Base-by-base conservation (phyloP, 805 yeast genomes). In the Candida insectalens region DNA sequence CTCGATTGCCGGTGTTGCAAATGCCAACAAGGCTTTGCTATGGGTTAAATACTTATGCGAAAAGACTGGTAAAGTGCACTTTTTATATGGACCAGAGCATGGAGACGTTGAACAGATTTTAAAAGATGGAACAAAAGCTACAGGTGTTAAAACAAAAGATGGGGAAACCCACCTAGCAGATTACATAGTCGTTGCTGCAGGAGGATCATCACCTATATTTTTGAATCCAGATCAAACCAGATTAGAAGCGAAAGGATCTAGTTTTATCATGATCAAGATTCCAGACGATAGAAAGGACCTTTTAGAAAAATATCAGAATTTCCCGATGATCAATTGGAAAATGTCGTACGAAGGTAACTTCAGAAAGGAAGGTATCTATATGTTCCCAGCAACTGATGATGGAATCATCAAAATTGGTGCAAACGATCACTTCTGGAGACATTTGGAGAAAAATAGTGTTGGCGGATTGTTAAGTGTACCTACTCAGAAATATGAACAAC, bases 231-330 rank as follows among this genome's bases (percentile, higher is more conserved):
- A 57, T 3, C 47, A 44, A 20, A 54, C 56, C 2, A 36, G 52
- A 15, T 43, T 48, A 34, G 61, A 55, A 36, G 58, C 60, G 1
- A 49, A 50, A 20, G 46, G 50, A n/a, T 62, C 59, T 2, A 56
- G 55, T 36, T 49, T 59, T 10, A 38, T 52, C 1, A 29, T 50
- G 10, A 40, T 58, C 32, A 50, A 55, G 35, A 50, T 60, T 19
- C 63, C 64, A 6, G 46, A 50, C 17, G 46, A 50, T 25, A 43
- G 63, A 31, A 41, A 44, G n/a, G 62, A 57, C 35, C 32, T 60
- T 26, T 27, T 42, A 5, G 40, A 38, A 9, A 60, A 59, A 36
- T 59, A 59, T 37, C 43, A 44, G 12, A 49, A 54, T 32, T 42
- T 56, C 34, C 63, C 64, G 10, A 36, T 51, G 27, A 33, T 54